A percentile compares a stretch with the other conserved stretches of the same genome.
These are phyloP conservation scores for Daldinia bambusicola DNA, from an alignment of 495 filamentous ascomycete genomes.

Conservation along the genomic window DNA sequence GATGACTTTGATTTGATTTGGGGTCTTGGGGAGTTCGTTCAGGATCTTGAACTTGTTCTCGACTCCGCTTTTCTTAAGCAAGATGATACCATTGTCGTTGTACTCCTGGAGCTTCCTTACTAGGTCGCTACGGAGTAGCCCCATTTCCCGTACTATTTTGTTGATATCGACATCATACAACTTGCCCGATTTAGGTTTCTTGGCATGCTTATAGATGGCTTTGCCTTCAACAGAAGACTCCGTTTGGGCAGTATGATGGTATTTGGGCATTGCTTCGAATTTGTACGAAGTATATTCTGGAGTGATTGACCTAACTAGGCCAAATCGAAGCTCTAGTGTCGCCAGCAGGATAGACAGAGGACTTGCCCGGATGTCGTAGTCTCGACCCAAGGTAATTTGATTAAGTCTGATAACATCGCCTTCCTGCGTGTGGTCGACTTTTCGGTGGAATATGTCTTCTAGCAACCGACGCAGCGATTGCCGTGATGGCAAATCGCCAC, in stretches of 20 bases:
- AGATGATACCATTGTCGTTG: conserved; percentile 54
- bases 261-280: conserved; percentile 52
- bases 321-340: conserved; percentile 65
- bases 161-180: conserved; percentile 59
- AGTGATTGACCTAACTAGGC: conserved; percentile 63
- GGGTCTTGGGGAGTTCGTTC: conserved; percentile 55
- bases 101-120: conserved; percentile 63
- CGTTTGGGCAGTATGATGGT: conserved; percentile 27
- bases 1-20: conserved; percentile 52
- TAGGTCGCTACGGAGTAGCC: conserved; percentile 53
- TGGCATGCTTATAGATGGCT: conserved; percentile 50
- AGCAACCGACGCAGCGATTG: conserved; percentile 57
- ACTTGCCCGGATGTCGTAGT: conserved; percentile 57
- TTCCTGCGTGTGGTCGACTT: conserved; percentile 35
- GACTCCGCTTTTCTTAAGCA: conserved; percentile 60
- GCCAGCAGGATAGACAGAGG: conserved; percentile 60
- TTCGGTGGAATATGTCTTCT: conserved; percentile 55
- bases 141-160: conserved; percentile 22
- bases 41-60: conserved; percentile 61
- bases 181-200: conserved; percentile 43
- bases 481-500: conserved; percentile 64
- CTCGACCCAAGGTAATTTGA: conserved; percentile 52
- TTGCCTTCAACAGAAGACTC: conserved; percentile 50
- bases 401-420: conserved; percentile 60
- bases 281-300: conserved; percentile 64